phyloP scores from a whole-genome alignment of 768 basidiomycete genomes.

The Pilatotrama ljubarskyi region DNA sequence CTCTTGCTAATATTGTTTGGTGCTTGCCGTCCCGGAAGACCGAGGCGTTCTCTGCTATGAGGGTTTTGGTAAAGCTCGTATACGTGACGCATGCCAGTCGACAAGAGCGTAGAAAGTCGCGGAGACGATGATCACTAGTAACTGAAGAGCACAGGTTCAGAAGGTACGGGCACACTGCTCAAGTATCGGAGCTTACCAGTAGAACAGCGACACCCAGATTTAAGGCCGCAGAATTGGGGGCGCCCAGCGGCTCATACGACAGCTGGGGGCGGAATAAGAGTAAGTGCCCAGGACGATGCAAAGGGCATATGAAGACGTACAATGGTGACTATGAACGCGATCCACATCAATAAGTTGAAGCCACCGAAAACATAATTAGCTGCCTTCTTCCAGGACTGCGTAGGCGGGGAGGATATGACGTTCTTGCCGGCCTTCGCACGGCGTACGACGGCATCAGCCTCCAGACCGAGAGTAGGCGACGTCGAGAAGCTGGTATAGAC shows the following conservation, averaged over 20 bases:
- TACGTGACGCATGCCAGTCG: constrained; percentile 56
- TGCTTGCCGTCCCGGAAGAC: constrained; percentile 54
- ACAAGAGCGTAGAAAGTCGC: constrained; percentile 50
- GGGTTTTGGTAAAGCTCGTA: constrained; percentile 67
- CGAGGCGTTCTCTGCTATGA: constrained; percentile 64
- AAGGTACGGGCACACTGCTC: constrained; percentile 38
- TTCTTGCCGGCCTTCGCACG: constrained; percentile 36
- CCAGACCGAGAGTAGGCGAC: constrained; percentile 47
- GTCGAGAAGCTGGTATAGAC: constrained; percentile 46
- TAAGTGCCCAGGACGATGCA: neutral
- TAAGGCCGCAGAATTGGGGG: constrained; percentile 50
- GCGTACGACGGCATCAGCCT: constrained; percentile 39
- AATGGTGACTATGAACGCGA: constrained; percentile 50
- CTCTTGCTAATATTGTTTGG: constrained; percentile 49
- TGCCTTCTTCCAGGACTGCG: constrained; percentile 49
- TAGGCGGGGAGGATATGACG: constrained; percentile 48
- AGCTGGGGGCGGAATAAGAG: constrained; percentile 34
- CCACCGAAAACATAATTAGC: constrained; percentile 58
- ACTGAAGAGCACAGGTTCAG: constrained; percentile 24
- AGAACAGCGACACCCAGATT: constrained; percentile 65
- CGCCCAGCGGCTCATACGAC: constrained; percentile 55
- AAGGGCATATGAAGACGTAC: constrained; percentile 32
- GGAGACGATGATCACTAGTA: constrained; percentile 44
- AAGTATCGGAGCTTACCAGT: constrained; percentile 42
- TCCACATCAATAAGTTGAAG: constrained; percentile 57